phyloP scores from a whole-genome alignment of 192 early-diverging fungal genomes.

The Backusella psychrophila region DNA sequence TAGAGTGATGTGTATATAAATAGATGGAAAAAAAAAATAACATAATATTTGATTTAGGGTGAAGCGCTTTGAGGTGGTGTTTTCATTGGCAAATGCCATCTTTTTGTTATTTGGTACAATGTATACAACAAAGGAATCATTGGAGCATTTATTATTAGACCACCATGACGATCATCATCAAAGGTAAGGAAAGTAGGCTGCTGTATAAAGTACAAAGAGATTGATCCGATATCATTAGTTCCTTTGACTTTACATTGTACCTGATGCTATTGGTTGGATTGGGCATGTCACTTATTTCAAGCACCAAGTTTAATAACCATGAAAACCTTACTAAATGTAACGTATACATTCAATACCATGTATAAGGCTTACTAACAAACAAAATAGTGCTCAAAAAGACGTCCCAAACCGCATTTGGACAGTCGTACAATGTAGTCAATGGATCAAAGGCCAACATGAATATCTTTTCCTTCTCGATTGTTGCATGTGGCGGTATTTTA shows the following conservation, averaged over 20 bases:
- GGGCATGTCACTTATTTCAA: constrained; percentile 35
- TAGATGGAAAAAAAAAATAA: constrained; percentile 4
- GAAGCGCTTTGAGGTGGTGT: constrained; percentile 49
- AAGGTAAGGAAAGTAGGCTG: background rate
- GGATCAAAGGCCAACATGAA: constrained; percentile 22
- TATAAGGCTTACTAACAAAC: too few relatives aligned
- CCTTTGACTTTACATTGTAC: constrained; percentile 14
- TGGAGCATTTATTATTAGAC: constrained; percentile 60
- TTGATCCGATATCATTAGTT: background rate
- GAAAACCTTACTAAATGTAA: constrained; percentile 47
- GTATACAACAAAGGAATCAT: constrained; percentile 55
- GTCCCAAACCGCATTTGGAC: constrained; percentile 20
- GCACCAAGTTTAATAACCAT: constrained; percentile 49
- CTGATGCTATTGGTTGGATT: constrained; percentile 41
- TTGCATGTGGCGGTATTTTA: constrained; percentile 37
- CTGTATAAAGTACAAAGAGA: background rate
- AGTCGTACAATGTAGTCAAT: constrained; percentile 32
- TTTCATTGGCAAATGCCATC: constrained; percentile 48
- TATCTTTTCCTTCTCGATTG: constrained; percentile 34
- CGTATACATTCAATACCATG: background rate
- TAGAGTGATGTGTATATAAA: background rate
- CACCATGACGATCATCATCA: constrained; percentile 24
- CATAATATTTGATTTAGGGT: too few relatives aligned
- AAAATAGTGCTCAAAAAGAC: background rate
- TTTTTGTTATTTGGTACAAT: constrained; percentile 57